A percentile compares a stretch with the other conserved stretches of the same genome.
phyloP scores from a whole-genome alignment of 2,329 filamentous ascomycete genomes.

The Alternaria dauci region DNA sequence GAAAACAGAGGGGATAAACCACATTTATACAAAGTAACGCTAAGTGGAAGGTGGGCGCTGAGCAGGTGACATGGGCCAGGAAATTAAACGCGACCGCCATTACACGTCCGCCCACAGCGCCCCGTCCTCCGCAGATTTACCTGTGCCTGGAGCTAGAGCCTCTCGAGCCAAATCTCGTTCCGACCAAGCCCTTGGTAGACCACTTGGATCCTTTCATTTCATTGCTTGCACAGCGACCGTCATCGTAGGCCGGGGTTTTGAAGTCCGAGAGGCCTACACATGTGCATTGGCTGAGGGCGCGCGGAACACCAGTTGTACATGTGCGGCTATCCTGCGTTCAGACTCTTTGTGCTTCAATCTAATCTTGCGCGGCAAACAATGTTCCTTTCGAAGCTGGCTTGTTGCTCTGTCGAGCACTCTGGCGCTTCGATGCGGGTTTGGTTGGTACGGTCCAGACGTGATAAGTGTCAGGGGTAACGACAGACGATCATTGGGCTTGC shows the following conservation, averaged over 20 bases:
- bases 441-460: slow-evolving; percentile 25
- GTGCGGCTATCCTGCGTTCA: slow-evolving; percentile 56
- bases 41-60: slow-evolving; percentile 21
- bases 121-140: slow-evolving; percentile 38
- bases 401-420: slow-evolving; percentile 7
- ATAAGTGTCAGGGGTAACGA: slow-evolving; percentile 33
- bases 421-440: slow-evolving; percentile 31
- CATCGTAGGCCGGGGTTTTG: slow-evolving; percentile 23
- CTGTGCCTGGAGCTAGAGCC: slow-evolving; percentile 32
- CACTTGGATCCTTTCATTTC: slow-evolving; percentile 40
- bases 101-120: slow-evolving; percentile 25
- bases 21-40: slow-evolving; percentile 36
- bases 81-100: slow-evolving; percentile 39
- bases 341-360: slow-evolving; percentile 2
- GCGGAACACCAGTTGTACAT: slow-evolving; percentile 20
- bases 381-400: background rate
- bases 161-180: slow-evolving; percentile 26
- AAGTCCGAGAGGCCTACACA: slow-evolving; percentile 13
- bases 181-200: slow-evolving; percentile 29
- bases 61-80: slow-evolving; percentile 25
- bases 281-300: slow-evolving; percentile 22
- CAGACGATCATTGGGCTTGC: slow-evolving; percentile 31
- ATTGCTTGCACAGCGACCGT: slow-evolving; percentile 4
- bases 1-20: slow-evolving; percentile 31
- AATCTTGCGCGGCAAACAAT: slow-evolving; percentile 12